Percentiles rank a stretch among this genome's conserved stretches.
Evolutionary conservation across 371 early-diverging fungal genomes (phyloP).

Genomic region (Synchytrium microbalum): DNA sequence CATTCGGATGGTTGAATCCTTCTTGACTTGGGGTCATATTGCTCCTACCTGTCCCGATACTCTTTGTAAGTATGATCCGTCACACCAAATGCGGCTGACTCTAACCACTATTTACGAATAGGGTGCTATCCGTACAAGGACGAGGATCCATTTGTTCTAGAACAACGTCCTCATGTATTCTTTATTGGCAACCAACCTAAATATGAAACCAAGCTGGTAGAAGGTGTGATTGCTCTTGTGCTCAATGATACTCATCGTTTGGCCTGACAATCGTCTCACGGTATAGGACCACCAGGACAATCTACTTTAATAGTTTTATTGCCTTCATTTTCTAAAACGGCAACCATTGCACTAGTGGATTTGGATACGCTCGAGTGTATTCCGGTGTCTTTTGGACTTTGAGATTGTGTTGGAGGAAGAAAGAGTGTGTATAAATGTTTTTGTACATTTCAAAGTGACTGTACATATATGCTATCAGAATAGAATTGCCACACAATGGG

Average conservation of each 20-base stretch:
- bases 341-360: slow-evolving; percentile 56
- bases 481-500: too few relatives aligned
- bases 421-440: too few relatives aligned
- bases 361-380: slow-evolving; percentile 52
- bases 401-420: too few relatives aligned
- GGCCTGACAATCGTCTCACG: not conserved
- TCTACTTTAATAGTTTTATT: slow-evolving; percentile 53
- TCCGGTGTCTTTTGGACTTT: slow-evolving; percentile 41
- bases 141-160: slow-evolving; percentile 77
- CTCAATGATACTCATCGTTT: slow-evolving; percentile 37
- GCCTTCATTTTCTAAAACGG: slow-evolving; percentile 55
- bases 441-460: too few relatives aligned
- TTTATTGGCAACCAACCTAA: slow-evolving; percentile 82
- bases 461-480: too few relatives aligned
- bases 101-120: slow-evolving; percentile 13
- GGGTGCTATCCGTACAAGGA: slow-evolving; percentile 82
- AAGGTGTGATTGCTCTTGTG: not conserved
- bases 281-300: slow-evolving; percentile 42
- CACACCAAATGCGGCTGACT: too few relatives aligned
- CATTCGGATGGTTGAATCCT: slow-evolving; percentile 58
- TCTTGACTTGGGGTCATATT: slow-evolving; percentile 72
- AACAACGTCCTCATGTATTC: slow-evolving; percentile 68
- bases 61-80: slow-evolving; percentile 48
- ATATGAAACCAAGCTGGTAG: slow-evolving; percentile 50
- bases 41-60: slow-evolving; percentile 93